Evolutionary conservation across 495 filamentous ascomycete species (phyloP).

Genomic region (Aspergillus conjunctus): DNA sequence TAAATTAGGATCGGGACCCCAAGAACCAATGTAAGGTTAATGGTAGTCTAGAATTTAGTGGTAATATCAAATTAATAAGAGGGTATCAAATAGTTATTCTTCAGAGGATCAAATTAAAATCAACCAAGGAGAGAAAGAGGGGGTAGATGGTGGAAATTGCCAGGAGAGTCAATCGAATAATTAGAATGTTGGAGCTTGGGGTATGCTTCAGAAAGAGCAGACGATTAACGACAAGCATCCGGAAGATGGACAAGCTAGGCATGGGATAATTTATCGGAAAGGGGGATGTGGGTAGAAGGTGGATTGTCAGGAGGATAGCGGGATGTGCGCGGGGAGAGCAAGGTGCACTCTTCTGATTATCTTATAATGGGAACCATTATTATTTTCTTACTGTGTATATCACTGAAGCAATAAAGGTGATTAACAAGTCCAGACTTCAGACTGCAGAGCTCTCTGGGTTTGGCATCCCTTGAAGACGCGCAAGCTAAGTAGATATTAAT

Average conservation of each 20-base stretch:
- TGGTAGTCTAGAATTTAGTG: neutral
- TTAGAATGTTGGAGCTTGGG: conserved; percentile 3
- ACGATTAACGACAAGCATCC: conserved; percentile 13
- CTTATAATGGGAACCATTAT: neutral
- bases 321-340: conserved; percentile 13
- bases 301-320: neutral
- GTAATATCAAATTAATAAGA: neutral
- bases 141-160: conserved; percentile 3
- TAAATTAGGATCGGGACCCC: neutral
- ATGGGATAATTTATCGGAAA: conserved; percentile 1
- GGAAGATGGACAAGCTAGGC: conserved; percentile 9
- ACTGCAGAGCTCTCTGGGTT: too few species aligned
- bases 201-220: neutral
- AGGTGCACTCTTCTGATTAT: neutral
- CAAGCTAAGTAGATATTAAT: neutral
- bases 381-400: too few species aligned
- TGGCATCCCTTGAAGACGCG: too few species aligned
- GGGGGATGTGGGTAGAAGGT: neutral
- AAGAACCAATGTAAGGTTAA: conserved; percentile 10
- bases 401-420: too few species aligned
- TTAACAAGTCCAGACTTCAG: neutral
- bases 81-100: neutral
- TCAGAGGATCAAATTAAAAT: neutral
- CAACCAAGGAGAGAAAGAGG: neutral
- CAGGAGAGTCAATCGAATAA: neutral